Evolutionary conservation across 2,329 filamentous ascomycete species (phyloP), one percentile per base, ranked within the genome.

Genomic region (Hymenoscyphus linearis): DNA sequence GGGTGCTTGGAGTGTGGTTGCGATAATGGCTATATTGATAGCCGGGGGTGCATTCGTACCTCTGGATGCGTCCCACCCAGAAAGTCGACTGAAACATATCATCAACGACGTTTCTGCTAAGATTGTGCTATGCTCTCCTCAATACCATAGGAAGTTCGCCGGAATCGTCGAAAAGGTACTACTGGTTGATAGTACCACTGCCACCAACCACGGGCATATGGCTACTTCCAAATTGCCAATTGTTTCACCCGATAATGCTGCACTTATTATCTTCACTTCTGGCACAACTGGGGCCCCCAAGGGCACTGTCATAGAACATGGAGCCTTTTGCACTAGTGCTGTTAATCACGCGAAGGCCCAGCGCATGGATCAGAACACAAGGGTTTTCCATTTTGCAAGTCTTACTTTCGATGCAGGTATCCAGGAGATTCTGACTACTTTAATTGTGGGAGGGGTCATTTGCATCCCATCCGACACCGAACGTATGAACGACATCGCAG

Each of bases 241-340:
- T 7, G 55, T 60, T 25, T 56, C 53, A 47, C 59, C 62, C 10
- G 75, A 83, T 56, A 80, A 58, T 35, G 55, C 56, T 13, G 58
- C 62, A 35, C 62, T 55, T 50, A 22, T 64, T 2, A 52, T 66
- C 16, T 67, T 66, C 44, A 67, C 66, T 65, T 60, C 65, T n/a
- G 69, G 68, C 4, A 64, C 56, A 13, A 70, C 69, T 16, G 69
- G 69, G 40, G 59, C 56, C 5, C 69, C 69, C 5, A 71, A 71
- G 22, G 67, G 58, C 4, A 61, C 56, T 14, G 40, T 67, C 2
- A 52, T 65, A 9, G 52, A 65, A n/a, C 65, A 70, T 37, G 35
- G n/a, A 26, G 53, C 60, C 16, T 60, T 64, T 27, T 61, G 47
- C 25, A 60, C 60, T 16, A 57, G 59, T 16, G 60, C 64, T 14